Conservation (phyloP, 805 yeast species). For the Yamadazyma tumulicola region DNA sequence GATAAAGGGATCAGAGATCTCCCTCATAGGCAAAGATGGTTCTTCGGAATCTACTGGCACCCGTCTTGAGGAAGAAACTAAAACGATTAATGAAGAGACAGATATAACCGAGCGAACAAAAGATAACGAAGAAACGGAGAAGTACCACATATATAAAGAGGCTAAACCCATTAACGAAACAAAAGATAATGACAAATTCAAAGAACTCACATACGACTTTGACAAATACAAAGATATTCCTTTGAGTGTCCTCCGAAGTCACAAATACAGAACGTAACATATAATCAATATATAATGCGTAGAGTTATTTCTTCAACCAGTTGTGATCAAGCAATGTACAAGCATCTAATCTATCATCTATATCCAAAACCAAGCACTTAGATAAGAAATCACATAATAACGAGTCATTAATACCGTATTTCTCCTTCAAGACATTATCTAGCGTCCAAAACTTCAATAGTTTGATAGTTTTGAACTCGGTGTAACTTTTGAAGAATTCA, state of each 20-base stretch:
- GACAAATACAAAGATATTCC: slow-evolving; percentile 10
- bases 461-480: slow-evolving; percentile 41
- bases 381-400: slow-evolving; percentile 46
- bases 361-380: slow-evolving; percentile 48
- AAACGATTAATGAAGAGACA: slow-evolving; percentile 19
- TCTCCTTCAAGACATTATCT: slow-evolving; percentile 45
- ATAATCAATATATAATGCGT: neutral
- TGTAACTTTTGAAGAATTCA: slow-evolving; percentile 32
- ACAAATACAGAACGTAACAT: slow-evolving; percentile 4
- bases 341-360: slow-evolving; percentile 51
- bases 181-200: neutral
- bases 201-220: slow-evolving; percentile 1
- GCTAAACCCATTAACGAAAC: neutral
- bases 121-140: slow-evolving; percentile 2
- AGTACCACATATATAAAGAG: no score
- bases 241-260: slow-evolving; percentile 4
- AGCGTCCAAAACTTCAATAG: slow-evolving; percentile 51
- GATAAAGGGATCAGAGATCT: no score
- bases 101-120: slow-evolving; percentile 4
- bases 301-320: slow-evolving; percentile 29
- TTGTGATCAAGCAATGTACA: slow-evolving; percentile 51
- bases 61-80: slow-evolving; percentile 6
- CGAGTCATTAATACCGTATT: slow-evolving; percentile 41
- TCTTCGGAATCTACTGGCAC: neutral
- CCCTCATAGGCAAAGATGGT: neutral